Evolutionary conservation across 139 green algal species (phyloP), one percentile per base, ranked within the genome.

Genomic region (Microglena sp.): DNA sequence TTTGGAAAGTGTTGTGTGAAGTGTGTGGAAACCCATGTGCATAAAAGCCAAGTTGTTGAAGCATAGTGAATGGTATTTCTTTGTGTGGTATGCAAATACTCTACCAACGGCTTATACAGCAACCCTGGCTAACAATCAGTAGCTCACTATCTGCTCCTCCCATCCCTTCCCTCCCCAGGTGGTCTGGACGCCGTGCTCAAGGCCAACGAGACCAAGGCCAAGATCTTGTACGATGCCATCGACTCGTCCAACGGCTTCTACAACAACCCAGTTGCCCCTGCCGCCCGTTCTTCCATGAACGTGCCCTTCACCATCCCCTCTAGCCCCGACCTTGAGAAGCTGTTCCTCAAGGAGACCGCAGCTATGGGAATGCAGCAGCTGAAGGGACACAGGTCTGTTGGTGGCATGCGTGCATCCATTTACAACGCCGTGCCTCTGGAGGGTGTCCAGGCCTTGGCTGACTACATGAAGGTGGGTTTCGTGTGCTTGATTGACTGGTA

Each of bases 371-470:
- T 78, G 73, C 69, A 71, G 31, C 74, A 95, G 77, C 81, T 99
- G 29, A 99, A 99, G 83, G 94, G 94, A 0, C 94, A 99, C 80
- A 82, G 94, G 34, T 94, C 82, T 54, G 94, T 99, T 31, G 94
- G 94, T 29, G 94, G 94, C 73, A 96, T 99, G 91, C 86, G 94
- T 28, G 94, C 94, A 1, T 96, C 86, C 53, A 96, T 99, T 67
- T 99, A 99, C 83, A 99, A 99, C 72, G 89, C 90, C 33, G 98
- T 99, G 94, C 94, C 94, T 1, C 21, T 85, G 8, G 90, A 93
- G 65, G 94, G 90, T 28, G 85, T 96, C 21, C 36, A 95, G 73
- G 57, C 68, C 45, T 82, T 99, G 43, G 91, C 79, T 0, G 60
- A 67, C 3, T 96, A 97, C 77, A 99, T 99, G 94, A 84, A 88